phyloP scores from a whole-genome alignment of 2,329 filamentous ascomycete species.

The Hymenoscyphus occultus region DNA sequence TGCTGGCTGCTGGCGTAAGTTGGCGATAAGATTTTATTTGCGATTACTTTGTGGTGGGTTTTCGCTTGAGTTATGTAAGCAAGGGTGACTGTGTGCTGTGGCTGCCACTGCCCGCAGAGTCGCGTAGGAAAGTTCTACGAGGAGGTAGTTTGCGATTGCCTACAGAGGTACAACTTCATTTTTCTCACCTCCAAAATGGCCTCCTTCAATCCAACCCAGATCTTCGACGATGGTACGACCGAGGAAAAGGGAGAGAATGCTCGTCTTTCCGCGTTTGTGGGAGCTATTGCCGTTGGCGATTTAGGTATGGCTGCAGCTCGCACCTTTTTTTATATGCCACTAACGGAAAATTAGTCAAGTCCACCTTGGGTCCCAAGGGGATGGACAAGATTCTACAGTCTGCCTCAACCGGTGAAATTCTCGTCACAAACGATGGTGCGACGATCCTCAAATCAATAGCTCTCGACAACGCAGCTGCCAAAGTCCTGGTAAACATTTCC shows the following conservation, averaged over 20 bases:
- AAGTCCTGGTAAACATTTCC: conserved; percentile 98
- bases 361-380: conserved; percentile 92
- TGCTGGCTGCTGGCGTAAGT: neutral
- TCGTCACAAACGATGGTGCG: conserved; percentile 98
- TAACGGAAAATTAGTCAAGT: conserved; percentile 65
- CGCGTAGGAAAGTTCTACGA: neutral
- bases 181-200: conserved; percentile 32
- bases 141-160: neutral
- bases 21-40: conserved; percentile 2
- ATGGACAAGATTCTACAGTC: conserved; percentile 71
- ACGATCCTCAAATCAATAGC: conserved; percentile 98
- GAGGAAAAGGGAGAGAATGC: conserved; percentile 99
- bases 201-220: conserved; percentile 87
- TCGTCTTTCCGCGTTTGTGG: conserved; percentile 95
- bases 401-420: conserved; percentile 94
- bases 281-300: conserved; percentile 95
- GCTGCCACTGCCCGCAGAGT: neutral
- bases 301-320: conserved; percentile 41
- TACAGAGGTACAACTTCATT: conserved; percentile 10
- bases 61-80: conserved; percentile 6
- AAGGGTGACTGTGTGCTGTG: neutral
- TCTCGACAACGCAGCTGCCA: conserved; percentile 95
- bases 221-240: conserved; percentile 94
- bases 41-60: conserved; percentile 2
- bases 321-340: conserved; percentile 12